A percentile compares a stretch with the other conserved stretches of the same genome.
phyloP scores from a whole-genome alignment of 164 flowering plant species.

The Chloranthus sessilifolius region DNA sequence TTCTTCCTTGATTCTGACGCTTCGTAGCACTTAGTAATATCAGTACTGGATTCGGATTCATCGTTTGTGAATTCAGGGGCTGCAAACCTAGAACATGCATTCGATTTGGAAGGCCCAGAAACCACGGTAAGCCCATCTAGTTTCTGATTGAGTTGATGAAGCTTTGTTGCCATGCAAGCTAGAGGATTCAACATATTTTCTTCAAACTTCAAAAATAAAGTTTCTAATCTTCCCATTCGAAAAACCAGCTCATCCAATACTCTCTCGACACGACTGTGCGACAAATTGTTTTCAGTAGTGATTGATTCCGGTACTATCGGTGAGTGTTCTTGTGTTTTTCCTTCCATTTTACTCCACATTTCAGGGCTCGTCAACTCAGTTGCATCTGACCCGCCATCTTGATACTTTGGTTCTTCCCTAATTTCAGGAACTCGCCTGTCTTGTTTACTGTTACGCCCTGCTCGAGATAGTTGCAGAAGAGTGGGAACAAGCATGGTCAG shows the following conservation, averaged over 20 bases:
- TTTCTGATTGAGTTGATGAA: constrained; percentile 57
- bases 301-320: constrained; percentile 7
- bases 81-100: constrained; percentile 30
- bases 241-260: constrained; percentile 59
- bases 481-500: constrained; percentile 87
- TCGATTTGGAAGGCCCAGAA: constrained; percentile 19
- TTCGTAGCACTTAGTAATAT: constrained; percentile 18
- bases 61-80: constrained; percentile 37
- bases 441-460: constrained; percentile 19
- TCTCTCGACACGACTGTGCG: constrained; percentile 30
- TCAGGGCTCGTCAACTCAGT: constrained; percentile 14
- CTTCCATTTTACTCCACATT: constrained; percentile 8
- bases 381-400: constrained; percentile 6
- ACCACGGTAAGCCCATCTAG: constrained; percentile 43
- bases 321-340: constrained; percentile 14
- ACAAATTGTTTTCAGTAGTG: constrained; percentile 11
- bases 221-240: constrained; percentile 64
- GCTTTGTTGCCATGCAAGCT: constrained; percentile 60
- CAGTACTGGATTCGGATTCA: constrained; percentile 34
- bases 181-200: constrained; percentile 75
- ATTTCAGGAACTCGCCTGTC: constrained; percentile 19
- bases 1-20: constrained; percentile 19
- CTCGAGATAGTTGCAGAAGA: constrained; percentile 59
- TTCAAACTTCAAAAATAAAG: constrained; percentile 60
- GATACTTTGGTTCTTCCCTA: constrained; percentile 11